These are phyloP conservation scores for Fusarium newnesense DNA, from an alignment of 2,329 filamentous ascomycete species.

Conservation along the genomic window DNA sequence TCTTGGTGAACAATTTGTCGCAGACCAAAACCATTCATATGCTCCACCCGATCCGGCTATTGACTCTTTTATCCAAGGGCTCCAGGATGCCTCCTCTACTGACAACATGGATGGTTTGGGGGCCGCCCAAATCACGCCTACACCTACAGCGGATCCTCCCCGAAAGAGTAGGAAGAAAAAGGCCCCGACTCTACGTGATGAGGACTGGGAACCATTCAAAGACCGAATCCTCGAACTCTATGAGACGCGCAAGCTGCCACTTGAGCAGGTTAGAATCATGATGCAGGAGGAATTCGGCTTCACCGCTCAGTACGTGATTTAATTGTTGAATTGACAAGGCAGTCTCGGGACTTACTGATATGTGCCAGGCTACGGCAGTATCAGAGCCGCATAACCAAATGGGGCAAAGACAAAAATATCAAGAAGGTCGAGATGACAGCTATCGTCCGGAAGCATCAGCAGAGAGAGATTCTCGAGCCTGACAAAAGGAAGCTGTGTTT, in stretches of 20 bases:
- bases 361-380: background rate
- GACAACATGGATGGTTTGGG: background rate
- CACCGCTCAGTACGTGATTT: background rate
- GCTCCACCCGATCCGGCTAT: accelerated
- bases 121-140: background rate
- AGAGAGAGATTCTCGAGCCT: background rate
- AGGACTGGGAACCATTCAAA: slow-evolving; percentile 1
- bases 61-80: accelerated
- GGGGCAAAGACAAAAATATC: slow-evolving; percentile 7
- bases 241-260: accelerated
- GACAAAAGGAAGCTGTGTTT: background rate
- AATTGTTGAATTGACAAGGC: accelerated
- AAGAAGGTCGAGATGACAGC: background rate
- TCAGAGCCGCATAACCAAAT: background rate
- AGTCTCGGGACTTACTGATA: background rate
- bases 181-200: background rate
- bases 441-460: background rate
- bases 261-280: background rate
- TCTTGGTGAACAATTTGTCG: background rate
- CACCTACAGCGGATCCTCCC: background rate
- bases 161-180: background rate
- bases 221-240: background rate
- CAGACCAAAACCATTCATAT: background rate
- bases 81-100: accelerated
- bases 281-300: background rate